Evolutionary conservation across 179 eudicot genomes (phyloP), one percentile per base, ranked within the genome.

Genomic region (Pouteria campechiana): DNA sequence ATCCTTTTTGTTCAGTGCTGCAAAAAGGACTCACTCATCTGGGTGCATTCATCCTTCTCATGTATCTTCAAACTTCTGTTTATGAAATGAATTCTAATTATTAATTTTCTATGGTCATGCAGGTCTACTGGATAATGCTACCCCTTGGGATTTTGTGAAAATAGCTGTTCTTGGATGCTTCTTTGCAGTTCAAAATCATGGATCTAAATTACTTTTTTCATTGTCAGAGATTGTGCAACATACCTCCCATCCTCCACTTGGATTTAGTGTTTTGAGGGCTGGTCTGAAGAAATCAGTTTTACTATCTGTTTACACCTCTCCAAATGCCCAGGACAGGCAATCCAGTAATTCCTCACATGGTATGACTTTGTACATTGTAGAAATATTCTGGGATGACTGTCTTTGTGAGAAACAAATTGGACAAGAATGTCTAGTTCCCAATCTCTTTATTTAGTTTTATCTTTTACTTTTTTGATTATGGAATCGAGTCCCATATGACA

Each of bases 181-280:
- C 42, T 90, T 95, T 69, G 82, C 98, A 51, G 61, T 90, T 57
- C 90, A 90, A 45, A 75, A 86, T 61, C 94, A 86, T 73, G 98
- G 96, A 35, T 79, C 69, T 46, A 86, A 86, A 27, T 58, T 82
- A 87, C 58, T 90, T 32, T 86, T 86, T 62, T 86, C 96, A 16
- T 86, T 90, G 67, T 86, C 98, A 25, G 94, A 94, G 47, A 68
- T 82, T 38, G 94, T 86, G 47, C 94, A 82, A 58, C 94, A 79
- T 61, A 79, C 98, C 40, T 96, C 98, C 53, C 74, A 65, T 62
- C 92, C 70, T 63, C 98, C 98, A 13, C 59, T 86, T 58, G 98
- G 96, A 51, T 86, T 90, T 61, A 82, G 96, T 75, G 87, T 90
- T 52, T 68, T 90, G 45, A 90, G 67, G 71, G 96, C 98, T 71